A percentile compares a stretch with the other conserved stretches of the same genome.
phyloP scores from a whole-genome alignment of 495 filamentous ascomycete species.

The Hypoxylon fragiforme region DNA sequence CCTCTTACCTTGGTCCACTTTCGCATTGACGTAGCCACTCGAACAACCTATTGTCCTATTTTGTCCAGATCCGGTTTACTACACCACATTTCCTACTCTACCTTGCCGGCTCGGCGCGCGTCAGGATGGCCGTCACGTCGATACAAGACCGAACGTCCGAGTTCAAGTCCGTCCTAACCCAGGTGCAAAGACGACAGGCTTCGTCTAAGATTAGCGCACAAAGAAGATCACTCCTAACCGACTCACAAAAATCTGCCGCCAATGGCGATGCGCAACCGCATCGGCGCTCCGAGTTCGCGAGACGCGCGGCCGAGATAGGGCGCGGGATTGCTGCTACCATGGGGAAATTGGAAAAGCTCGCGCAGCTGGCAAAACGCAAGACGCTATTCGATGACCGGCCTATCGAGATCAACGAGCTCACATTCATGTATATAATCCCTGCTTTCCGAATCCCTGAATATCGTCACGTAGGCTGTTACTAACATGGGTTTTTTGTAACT shows the following conservation, averaged over 20 bases:
- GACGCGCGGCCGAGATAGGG: conserved; percentile 86
- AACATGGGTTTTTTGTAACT: conserved; percentile 49
- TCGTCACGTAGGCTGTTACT: conserved; percentile 19
- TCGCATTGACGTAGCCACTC: too few relatives aligned
- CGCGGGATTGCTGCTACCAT: conserved; percentile 88
- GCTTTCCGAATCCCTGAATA: conserved; percentile 14
- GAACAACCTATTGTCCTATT: too few relatives aligned
- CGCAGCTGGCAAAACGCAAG: conserved; percentile 92
- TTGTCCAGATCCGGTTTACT: too few relatives aligned
- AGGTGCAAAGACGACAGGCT: conserved; percentile 74
- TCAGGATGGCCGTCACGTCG: conserved; percentile 59
- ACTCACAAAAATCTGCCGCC: conserved; percentile 69
- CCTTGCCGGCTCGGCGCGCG: conserved; percentile 20
- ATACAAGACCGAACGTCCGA: conserved; percentile 97
- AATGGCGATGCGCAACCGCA: conserved; percentile 61
- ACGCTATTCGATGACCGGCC: conserved; percentile 96
- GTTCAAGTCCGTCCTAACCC: conserved; percentile 85
- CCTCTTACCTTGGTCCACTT: too few relatives aligned
- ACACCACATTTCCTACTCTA: not conserved
- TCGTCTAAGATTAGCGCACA: conserved; percentile 73
- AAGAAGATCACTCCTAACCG: conserved; percentile 77
- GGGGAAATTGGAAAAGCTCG: conserved; percentile 89
- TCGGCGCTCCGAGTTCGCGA: conserved; percentile 76
- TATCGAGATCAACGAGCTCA: conserved; percentile 94
- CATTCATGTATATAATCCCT: conserved; percentile 48